These are phyloP conservation scores for Flaveria brownii DNA, from an alignment of 129 eudicot genomes.

Conservation along the genomic window DNA sequence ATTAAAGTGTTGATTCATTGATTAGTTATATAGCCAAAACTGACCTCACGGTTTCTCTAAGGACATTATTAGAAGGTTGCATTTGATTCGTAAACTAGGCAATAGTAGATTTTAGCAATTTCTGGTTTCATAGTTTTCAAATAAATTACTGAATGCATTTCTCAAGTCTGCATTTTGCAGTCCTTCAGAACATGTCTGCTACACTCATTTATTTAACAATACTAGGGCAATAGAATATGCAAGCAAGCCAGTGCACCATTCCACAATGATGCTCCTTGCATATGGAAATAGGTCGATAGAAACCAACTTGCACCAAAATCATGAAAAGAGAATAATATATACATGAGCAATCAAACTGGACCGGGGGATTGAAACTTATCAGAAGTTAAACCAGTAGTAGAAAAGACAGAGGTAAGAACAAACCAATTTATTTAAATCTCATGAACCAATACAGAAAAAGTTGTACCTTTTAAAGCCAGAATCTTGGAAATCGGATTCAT, in stretches of 20 bases:
- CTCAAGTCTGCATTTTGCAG: constrained; percentile 10
- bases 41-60: constrained; percentile 20
- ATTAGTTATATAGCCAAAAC: constrained; percentile 16
- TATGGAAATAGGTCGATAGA: no score
- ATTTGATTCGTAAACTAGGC: constrained; percentile 10
- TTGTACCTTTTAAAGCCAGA: constrained; percentile 83
- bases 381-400: not conserved
- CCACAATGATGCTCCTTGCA: not conserved
- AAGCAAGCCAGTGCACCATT: constrained; percentile 13
- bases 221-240: constrained; percentile 18
- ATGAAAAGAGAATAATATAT: constrained; percentile 1
- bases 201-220: not conserved
- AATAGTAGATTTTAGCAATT: constrained; percentile 1
- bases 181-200: constrained; percentile 14
- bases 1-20: constrained; percentile 13
- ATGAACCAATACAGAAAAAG: constrained; percentile 8
- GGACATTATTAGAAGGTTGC: not conserved
- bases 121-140: constrained; percentile 15
- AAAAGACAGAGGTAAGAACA: not conserved
- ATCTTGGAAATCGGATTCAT: constrained; percentile 92
- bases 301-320: constrained; percentile 10
- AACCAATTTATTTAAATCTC: constrained; percentile 12
- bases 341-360: not conserved
- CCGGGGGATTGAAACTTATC: constrained; percentile 7
- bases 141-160: not conserved